These are phyloP conservation scores for Brasilioporus rufonigricans DNA, from an alignment of 768 basidiomycete genomes.

Conservation along the genomic window DNA sequence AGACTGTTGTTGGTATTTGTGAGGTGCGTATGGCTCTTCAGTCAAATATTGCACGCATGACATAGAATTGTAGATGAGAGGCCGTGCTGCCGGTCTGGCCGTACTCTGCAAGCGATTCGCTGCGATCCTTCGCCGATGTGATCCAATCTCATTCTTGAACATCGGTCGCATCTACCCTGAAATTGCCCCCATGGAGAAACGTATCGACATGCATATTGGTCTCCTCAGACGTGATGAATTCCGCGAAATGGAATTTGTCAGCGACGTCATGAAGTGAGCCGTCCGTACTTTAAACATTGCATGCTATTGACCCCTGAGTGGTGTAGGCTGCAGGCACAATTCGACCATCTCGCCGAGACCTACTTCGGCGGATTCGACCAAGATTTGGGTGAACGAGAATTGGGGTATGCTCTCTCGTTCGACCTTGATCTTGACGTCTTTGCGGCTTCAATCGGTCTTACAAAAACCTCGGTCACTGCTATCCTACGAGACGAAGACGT, in stretches of 20 bases:
- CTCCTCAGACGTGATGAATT: conserved; percentile 86
- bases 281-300: neutral
- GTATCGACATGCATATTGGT: conserved; percentile 89
- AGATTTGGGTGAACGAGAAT: conserved; percentile 87
- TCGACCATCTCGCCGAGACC: conserved; percentile 87
- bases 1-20: conserved; percentile 89
- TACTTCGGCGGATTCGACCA: conserved; percentile 82
- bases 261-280: conserved; percentile 81
- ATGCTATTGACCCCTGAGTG: neutral
- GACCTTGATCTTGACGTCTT: conserved; percentile 95
- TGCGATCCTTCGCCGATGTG: conserved; percentile 74
- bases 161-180: conserved; percentile 83
- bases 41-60: neutral
- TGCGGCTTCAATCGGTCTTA: conserved; percentile 85
- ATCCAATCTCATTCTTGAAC: conserved; percentile 82
- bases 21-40: conserved; percentile 54
- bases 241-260: conserved; percentile 89
- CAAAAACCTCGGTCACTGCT: conserved; percentile 79
- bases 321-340: conserved; percentile 85
- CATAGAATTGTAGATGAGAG: conserved; percentile 60
- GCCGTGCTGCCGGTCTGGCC: conserved; percentile 75
- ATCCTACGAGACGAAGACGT: conserved; percentile 80
- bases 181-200: conserved; percentile 83
- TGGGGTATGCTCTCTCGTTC: conserved; percentile 76
- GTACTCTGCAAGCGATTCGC: conserved; percentile 89